Conservation (phyloP, 2,329 filamentous ascomycete species). For the Graphiopsis chlorocephala region DNA sequence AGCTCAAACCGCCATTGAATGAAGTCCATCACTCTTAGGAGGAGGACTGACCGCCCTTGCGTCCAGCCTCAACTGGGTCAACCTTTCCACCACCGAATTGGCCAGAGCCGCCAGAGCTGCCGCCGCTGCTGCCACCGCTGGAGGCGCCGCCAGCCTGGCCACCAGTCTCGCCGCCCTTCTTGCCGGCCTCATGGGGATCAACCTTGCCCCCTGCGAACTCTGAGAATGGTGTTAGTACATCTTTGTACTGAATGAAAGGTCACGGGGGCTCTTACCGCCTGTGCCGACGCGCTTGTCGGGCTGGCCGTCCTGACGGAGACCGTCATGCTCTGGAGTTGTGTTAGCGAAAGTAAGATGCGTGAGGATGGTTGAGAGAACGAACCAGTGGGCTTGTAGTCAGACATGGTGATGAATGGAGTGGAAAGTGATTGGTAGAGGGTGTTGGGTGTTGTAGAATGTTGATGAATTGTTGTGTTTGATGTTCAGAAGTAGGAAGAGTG, state of each 20-base stretch:
- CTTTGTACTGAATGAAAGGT: not conserved
- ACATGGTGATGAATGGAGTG: constrained; percentile 25
- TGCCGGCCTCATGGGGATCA: constrained; percentile 41
- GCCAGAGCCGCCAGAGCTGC: not conserved
- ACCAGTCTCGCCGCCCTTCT: constrained; percentile 35
- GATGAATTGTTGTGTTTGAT: not conserved
- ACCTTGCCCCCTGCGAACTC: constrained; percentile 44
- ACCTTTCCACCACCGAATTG: constrained; percentile 44
- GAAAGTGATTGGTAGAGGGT: too few species aligned
- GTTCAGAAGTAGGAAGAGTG: not conserved
- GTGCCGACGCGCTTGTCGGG: constrained; percentile 43
- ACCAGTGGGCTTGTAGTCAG: constrained; percentile 39
- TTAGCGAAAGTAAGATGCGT: constrained; percentile 1
- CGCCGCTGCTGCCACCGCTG: not conserved
- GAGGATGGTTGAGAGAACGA: not conserved
- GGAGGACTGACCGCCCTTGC: constrained; percentile 36
- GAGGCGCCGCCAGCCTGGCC: not conserved
- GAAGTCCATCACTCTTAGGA: not conserved
- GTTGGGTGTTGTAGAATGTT: not conserved
- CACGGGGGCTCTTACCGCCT: constrained; percentile 24
- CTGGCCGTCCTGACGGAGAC: constrained; percentile 43
- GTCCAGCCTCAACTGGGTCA: constrained; percentile 41
- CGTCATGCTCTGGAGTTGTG: constrained; percentile 38
- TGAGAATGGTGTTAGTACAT: not conserved
- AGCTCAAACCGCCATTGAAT: not conserved